Conservation (phyloP, 116 monocot species). For the Cymodocea nodosa region DNA sequence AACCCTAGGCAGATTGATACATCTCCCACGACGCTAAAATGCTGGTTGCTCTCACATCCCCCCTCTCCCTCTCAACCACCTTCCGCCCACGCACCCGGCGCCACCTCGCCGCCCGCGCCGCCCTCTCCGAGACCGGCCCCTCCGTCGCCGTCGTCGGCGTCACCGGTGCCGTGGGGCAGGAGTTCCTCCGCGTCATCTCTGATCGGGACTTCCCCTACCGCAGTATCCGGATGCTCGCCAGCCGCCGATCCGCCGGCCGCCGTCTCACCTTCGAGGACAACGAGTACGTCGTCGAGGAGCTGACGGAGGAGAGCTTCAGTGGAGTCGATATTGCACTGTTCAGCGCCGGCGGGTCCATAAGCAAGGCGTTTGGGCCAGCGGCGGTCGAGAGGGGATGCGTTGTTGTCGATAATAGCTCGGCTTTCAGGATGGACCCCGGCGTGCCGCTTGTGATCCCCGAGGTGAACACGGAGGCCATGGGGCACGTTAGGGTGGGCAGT, state of each 20-base stretch:
- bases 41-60: conserved; percentile 23
- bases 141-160: conserved; percentile 79
- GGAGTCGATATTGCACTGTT: conserved; percentile 83
- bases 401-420: conserved; percentile 92
- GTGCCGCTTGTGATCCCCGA: conserved; percentile 85
- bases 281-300: conserved; percentile 59
- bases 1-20: background rate
- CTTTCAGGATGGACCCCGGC: conserved; percentile 68
- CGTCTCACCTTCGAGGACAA: conserved; percentile 49
- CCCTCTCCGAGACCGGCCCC: conserved; percentile 58
- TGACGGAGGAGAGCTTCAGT: conserved; percentile 63
- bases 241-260: conserved; percentile 64
- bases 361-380: conserved; percentile 42
- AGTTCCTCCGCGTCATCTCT: conserved; percentile 81
- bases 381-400: conserved; percentile 62
- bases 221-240: conserved; percentile 62
- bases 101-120: background rate
- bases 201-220: conserved; percentile 84
- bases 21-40: conserved; percentile 8
- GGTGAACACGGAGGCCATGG: conserved; percentile 87
- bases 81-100: background rate
- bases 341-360: conserved; percentile 79
- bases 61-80: conserved; percentile 1
- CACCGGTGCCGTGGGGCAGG: conserved; percentile 95
- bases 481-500: conserved; percentile 35